Percentiles rank a stretch among this genome's conserved stretches.
These are phyloP conservation scores for Bacterosira constricta DNA, from an alignment of 108 stramenopile genomes.

Conservation along the genomic window DNA sequence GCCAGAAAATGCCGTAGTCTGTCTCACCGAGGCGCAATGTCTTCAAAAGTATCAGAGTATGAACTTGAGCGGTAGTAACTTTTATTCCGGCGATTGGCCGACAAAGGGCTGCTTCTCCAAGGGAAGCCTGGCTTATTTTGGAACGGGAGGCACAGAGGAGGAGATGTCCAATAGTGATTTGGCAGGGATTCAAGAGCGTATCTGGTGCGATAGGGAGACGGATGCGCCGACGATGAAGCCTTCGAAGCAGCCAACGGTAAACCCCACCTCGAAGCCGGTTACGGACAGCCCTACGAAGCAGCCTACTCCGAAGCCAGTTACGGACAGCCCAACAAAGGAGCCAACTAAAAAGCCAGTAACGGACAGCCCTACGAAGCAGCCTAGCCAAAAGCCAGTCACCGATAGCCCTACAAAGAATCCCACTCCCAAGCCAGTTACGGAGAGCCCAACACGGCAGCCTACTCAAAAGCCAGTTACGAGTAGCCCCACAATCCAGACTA, in stretches of 20 bases:
- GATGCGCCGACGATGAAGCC: background rate
- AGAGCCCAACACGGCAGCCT: background rate
- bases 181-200: background rate
- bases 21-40: background rate
- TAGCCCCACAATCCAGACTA: background rate
- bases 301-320: background rate
- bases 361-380: background rate
- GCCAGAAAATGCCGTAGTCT: background rate
- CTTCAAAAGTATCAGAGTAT: background rate
- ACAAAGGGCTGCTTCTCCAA: constrained; percentile 2
- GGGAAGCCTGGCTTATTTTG: background rate
- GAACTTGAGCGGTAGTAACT: background rate
- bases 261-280: background rate
- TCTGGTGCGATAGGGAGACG: constrained; percentile 2
- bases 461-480: background rate
- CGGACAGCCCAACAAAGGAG: background rate
- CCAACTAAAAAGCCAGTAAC: background rate
- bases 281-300: background rate
- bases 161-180: background rate
- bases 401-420: background rate
- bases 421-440: background rate
- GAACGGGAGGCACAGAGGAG: constrained; percentile 6
- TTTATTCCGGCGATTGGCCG: background rate
- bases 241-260: background rate
- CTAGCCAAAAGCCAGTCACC: too few relatives aligned